Evolutionary conservation across 306 rosid species (phyloP), one percentile per base, ranked within the genome.

Genomic region (Purshia tridentata): DNA sequence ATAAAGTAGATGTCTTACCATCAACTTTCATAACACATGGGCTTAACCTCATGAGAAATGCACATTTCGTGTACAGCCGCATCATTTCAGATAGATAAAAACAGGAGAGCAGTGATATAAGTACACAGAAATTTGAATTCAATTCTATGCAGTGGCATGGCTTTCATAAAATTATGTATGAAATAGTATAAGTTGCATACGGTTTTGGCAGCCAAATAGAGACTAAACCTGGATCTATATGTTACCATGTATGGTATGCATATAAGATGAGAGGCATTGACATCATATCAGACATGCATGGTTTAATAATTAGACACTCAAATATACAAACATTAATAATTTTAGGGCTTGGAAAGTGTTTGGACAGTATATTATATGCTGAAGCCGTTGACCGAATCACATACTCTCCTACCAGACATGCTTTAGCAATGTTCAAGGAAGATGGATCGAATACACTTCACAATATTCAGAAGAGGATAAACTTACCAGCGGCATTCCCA

Each of bases 401-500:
- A 54, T 18, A 18, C 59, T 54, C 35, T 54, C 59, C 59, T 19
- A 54, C 19, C 35, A 18, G 59, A 54, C 29, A 54, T 54, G 35
- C 35, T 54, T 14, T 7, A 19, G 35, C 29, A 18, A 59, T 35
- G 1, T 55, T 13, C 20, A 37, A 60, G 39, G 12, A 60, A 37
- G 47, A 61, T 6, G 6, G 20, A 60, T 4, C 15, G 19, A 61
- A 49, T 9, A 39, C 5, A 7, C 2, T n/a, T 51, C 16, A 37
- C 1, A 20, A 52, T 5, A 22, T 44, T 54, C 47, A 55, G 29
- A 62, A 48, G 63, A 70, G 53, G 64, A 72, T 56, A 53, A 49
- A 59, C 77, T 61, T 86, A 91, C 97, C 99, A 77, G 86, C 89
- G 52, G 99, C 99, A 87, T 94, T 94, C 80, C 97, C 99, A 75